Percentiles rank a stretch among this genome's conserved stretches.
Conservation (phyloP, 2,329 filamentous ascomycete species). For the Clarireedia homoeocarpa region DNA sequence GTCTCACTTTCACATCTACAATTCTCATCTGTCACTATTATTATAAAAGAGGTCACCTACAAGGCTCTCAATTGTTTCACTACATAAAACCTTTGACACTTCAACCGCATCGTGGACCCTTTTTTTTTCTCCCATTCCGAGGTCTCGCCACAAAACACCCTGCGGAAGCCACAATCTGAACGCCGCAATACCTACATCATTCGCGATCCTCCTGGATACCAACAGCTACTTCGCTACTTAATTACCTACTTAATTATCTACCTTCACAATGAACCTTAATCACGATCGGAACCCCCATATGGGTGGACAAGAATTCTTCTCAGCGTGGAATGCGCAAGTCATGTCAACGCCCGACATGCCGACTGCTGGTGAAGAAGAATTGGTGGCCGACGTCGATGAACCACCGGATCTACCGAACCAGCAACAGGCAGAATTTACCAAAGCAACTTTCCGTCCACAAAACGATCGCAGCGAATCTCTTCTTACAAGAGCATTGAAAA, state of each 20-base stretch:
- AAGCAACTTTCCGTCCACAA: constrained; percentile 36
- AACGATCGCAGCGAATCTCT: constrained; percentile 66
- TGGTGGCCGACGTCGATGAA: constrained; percentile 72
- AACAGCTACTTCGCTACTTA: constrained; percentile 2
- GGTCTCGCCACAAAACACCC: neutral
- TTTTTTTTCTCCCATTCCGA: neutral
- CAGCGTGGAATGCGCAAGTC: constrained; percentile 36
- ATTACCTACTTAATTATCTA: constrained; percentile 7
- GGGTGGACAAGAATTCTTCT: constrained; percentile 33
- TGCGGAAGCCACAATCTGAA: neutral
- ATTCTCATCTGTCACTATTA: neutral
- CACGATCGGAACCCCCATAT: constrained; percentile 18
- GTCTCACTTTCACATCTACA: neutral
- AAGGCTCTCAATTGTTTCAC: neutral
- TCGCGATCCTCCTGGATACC: neutral
- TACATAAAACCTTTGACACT: neutral
- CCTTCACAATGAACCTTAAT: constrained; percentile 12
- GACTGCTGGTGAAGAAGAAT: constrained; percentile 49
- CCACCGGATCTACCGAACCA: constrained; percentile 56
- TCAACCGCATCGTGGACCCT: neutral
- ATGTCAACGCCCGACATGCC: constrained; percentile 20
- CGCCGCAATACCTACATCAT: neutral
- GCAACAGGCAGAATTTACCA: constrained; percentile 25
- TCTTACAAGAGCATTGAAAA: constrained; percentile 75
- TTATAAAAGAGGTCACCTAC: neutral